phyloP scores from a whole-genome alignment of 805 yeast species.

The Yarrowia phangngaensis region DNA sequence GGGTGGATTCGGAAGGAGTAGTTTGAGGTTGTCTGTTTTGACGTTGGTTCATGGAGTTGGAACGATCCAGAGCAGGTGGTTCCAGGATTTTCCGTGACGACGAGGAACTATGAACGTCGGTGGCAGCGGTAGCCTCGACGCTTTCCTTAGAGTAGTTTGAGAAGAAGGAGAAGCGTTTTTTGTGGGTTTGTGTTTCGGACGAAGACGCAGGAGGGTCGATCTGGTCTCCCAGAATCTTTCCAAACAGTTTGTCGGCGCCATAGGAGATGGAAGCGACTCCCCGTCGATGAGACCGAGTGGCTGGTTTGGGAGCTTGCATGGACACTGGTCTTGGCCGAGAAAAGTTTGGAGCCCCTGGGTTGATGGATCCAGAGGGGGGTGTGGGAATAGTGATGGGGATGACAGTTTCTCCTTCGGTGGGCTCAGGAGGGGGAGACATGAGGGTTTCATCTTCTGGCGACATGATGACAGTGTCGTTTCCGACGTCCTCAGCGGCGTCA shows the following conservation, averaged over 20 bases:
- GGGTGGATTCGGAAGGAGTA: constrained; percentile 26
- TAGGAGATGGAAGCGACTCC: constrained; percentile 34
- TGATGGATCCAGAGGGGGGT: constrained; percentile 3
- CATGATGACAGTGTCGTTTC: background rate
- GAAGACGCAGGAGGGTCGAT: too few relatives aligned
- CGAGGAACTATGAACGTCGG: constrained; percentile 17
- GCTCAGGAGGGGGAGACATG: constrained; percentile 2
- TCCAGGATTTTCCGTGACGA: constrained; percentile 30
- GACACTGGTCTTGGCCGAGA: constrained; percentile 24
- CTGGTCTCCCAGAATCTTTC: constrained; percentile 32
- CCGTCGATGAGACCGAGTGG: constrained; percentile 30
- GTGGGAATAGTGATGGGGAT: background rate
- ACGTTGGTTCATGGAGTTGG: constrained; percentile 30
- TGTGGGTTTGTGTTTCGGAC: constrained; percentile 15
- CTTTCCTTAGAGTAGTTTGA: constrained; percentile 26
- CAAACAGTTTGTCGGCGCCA: constrained; percentile 34
- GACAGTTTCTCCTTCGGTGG: background rate
- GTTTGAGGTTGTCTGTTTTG: constrained; percentile 28
- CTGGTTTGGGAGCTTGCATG: constrained; percentile 25
- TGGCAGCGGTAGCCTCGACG: constrained; percentile 16
- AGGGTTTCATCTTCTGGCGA: too few relatives aligned
- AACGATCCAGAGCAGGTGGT: constrained; percentile 30
- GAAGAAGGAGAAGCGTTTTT: constrained; percentile 25
- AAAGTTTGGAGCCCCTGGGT: constrained; percentile 17
- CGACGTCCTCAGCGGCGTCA: background rate